Percentiles rank a stretch among this genome's conserved stretches.
phyloP scores from a whole-genome alignment of 345 rosid genomes.

The Erysimum cheiranthoides region DNA sequence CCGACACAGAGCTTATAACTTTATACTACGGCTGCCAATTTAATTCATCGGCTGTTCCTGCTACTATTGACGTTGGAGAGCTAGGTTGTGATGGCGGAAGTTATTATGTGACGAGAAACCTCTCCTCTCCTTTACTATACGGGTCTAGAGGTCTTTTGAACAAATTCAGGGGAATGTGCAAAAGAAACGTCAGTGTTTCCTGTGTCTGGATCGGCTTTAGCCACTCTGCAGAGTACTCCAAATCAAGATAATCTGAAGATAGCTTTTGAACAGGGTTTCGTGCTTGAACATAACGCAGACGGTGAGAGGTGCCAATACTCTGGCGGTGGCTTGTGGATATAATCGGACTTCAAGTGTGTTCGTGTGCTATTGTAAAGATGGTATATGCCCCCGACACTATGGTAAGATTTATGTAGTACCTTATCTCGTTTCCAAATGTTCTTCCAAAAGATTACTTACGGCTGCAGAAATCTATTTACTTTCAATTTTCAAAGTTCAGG shows the following conservation, averaged over 20 bases:
- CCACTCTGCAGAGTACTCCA: background rate
- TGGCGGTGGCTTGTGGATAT: conserved; percentile 51
- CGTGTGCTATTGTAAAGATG: conserved; percentile 43
- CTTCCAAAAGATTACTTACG: no score
- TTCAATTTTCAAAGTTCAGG: no score
- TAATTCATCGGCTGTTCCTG: no score
- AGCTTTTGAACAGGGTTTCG: conserved; percentile 41
- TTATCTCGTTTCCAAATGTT: no score
- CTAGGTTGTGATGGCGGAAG: no score
- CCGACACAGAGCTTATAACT: conserved; percentile 17
- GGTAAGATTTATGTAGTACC: no score
- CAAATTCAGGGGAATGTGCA: conserved; percentile 19
- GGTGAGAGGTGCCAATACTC: conserved; percentile 28
- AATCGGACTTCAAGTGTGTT: background rate
- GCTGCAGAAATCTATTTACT: no score
- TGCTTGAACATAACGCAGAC: no score
- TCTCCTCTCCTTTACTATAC: background rate
- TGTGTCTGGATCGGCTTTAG: background rate
- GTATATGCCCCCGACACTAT: background rate
- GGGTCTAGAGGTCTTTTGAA: background rate
- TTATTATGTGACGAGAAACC: conserved; percentile 21
- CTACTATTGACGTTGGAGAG: no score
- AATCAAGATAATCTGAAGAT: background rate
- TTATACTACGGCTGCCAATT: conserved; percentile 45
- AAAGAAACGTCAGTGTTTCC: conserved; percentile 25